Percentiles rank a stretch among this genome's conserved stretches.
Conservation (phyloP, 2,329 filamentous ascomycete genomes). For the Hypocrella siamensis region DNA sequence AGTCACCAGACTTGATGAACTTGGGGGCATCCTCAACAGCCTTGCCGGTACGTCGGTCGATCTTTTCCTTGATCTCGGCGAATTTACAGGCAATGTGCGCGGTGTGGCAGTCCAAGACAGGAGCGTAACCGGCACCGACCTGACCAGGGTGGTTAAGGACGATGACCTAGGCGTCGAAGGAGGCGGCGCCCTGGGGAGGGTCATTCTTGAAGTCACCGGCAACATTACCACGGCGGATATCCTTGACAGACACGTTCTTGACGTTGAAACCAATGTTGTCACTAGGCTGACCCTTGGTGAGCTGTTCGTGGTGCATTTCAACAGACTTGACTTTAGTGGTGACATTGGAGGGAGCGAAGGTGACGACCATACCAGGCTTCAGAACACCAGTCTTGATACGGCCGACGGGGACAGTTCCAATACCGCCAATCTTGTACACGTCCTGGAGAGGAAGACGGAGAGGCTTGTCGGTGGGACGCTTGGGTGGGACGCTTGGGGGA, state of each 20-base stretch:
- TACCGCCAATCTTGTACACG: constrained; percentile 99
- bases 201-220: constrained; percentile 99
- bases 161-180: constrained; percentile 99
- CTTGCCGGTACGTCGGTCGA: constrained; percentile 99
- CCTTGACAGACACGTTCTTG: constrained; percentile 99
- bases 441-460: constrained; percentile 99
- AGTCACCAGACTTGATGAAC: constrained; percentile 99
- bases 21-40: constrained; percentile 81
- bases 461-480: constrained; percentile 95
- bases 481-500: constrained; percentile 73
- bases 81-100: constrained; percentile 99
- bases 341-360: constrained; percentile 95
- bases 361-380: constrained; percentile 86
- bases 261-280: constrained; percentile 99
- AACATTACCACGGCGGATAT: constrained; percentile 99
- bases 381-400: constrained; percentile 99
- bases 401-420: constrained; percentile 98
- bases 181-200: constrained; percentile 74
- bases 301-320: constrained; percentile 99
- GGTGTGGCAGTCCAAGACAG: constrained; percentile 99
- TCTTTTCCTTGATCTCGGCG: constrained; percentile 98
- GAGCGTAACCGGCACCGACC: constrained; percentile 97
- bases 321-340: constrained; percentile 99
- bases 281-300: constrained; percentile 84
- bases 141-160: constrained; percentile 99